These are phyloP conservation scores for Phytopythium montanum DNA, from an alignment of 352 stramenopile genomes.

Conservation along the genomic window DNA sequence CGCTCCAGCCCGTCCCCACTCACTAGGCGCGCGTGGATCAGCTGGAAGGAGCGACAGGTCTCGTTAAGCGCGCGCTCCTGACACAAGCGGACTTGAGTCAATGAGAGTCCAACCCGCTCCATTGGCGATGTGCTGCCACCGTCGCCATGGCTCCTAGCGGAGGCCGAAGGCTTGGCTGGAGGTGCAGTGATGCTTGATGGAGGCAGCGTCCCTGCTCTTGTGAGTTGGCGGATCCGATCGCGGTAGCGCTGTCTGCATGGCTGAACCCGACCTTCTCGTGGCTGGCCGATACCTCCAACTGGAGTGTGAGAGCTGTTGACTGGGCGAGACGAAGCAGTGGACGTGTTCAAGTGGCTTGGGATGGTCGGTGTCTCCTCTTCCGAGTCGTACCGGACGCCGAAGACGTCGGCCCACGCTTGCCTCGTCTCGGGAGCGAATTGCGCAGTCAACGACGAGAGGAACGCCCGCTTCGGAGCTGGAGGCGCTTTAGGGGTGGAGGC, in stretches of 20 bases:
- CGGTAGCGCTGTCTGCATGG: slow-evolving; percentile 23
- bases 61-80: slow-evolving; percentile 43
- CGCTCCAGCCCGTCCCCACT: slow-evolving; percentile 10
- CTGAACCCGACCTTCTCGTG: slow-evolving; percentile 35
- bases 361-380: slow-evolving; percentile 4
- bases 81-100: slow-evolving; percentile 53
- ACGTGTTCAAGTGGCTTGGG: not conserved
- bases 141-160: not conserved
- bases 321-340: not conserved
- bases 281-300: not conserved
- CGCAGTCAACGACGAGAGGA: slow-evolving; percentile 24
- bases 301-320: not conserved
- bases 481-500: not conserved
- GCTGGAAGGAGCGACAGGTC: slow-evolving; percentile 33
- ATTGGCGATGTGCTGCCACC: slow-evolving; percentile 22
- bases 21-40: slow-evolving; percentile 27
- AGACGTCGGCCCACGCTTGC: slow-evolving; percentile 46
- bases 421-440: slow-evolving; percentile 35
- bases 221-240: slow-evolving; percentile 10
- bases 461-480: not conserved
- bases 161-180: not conserved
- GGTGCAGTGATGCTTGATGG: not conserved
- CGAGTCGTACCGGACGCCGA: slow-evolving; percentile 54
- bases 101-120: slow-evolving; percentile 31
- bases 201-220: slow-evolving; percentile 1